phyloP scores from a whole-genome alignment of 2,329 filamentous ascomycete genomes.

The Sclerotinia sclerotiorum region DNA sequence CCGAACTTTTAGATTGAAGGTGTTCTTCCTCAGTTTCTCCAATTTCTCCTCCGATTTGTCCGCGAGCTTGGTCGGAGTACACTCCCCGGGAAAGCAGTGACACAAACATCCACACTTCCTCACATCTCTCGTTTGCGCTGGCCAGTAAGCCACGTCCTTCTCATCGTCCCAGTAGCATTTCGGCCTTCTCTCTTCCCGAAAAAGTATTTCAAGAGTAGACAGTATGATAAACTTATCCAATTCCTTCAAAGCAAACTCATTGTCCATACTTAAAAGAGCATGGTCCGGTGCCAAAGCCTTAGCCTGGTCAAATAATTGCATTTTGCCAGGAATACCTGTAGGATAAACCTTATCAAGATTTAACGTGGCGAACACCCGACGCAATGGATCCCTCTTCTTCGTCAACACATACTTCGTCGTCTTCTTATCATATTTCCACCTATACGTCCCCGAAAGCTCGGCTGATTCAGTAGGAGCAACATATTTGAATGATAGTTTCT shows the following conservation, averaged over 20 bases:
- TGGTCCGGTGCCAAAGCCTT: background rate
- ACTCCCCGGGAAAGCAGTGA: background rate
- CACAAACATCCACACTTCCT: background rate
- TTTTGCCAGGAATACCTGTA: background rate
- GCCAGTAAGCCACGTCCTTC: too few relatives aligned
- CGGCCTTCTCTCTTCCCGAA: background rate
- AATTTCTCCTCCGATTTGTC: background rate
- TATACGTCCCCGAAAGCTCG: background rate
- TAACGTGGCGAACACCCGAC: background rate
- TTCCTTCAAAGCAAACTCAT: background rate
- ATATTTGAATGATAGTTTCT: conserved; percentile 5
- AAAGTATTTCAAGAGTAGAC: background rate
- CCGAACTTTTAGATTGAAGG: background rate
- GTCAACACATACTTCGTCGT: background rate
- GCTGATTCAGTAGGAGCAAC: background rate
- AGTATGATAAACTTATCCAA: background rate
- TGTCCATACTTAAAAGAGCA: background rate
- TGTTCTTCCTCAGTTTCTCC: too few relatives aligned
- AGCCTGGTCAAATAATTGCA: background rate
- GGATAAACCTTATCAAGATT: background rate
- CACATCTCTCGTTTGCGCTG: background rate
- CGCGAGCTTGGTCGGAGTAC: background rate
- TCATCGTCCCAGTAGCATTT: background rate
- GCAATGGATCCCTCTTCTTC: background rate
- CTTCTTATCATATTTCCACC: background rate